Evolutionary conservation across 257 asterid genomes (phyloP).

Genomic region (Solanum microdontum): DNA sequence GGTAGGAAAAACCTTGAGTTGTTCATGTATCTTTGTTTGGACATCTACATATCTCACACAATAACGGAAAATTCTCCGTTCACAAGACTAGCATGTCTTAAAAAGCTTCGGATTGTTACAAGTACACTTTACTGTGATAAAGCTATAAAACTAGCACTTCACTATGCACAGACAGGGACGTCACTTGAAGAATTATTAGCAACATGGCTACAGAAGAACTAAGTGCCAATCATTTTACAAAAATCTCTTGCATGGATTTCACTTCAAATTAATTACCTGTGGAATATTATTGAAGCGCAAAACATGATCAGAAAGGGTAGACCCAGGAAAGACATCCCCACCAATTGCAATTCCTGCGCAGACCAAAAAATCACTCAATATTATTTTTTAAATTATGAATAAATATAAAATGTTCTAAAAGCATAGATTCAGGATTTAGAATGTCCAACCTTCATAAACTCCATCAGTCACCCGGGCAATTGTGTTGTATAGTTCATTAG

Average conservation of each 20-base stretch:
- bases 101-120: not conserved
- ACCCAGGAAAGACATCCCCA: conserved; percentile 98
- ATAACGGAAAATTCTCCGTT: not conserved
- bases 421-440: not conserved
- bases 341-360: conserved; percentile 89
- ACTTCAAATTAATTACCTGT: conserved; percentile 40
- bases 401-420: not conserved
- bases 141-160: not conserved
- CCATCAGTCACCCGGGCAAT: conserved; percentile 98
- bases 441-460: conserved; percentile 76
- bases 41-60: not conserved
- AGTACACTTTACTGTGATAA: not conserved
- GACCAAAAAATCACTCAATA: not conserved
- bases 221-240: not conserved
- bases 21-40: not conserved
- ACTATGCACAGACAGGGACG: not conserved
- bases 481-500: conserved; percentile 85
- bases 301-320: conserved; percentile 98
- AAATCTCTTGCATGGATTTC: not conserved
- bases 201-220: not conserved
- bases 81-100: not conserved
- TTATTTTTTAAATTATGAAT: not conserved
- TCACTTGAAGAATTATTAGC: not conserved
- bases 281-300: conserved; percentile 94
- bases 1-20: not conserved